A percentile compares a stretch with the other conserved stretches of the same genome.
These are phyloP conservation scores for Aaosphaeria pasadenensis DNA, from an alignment of 2,329 filamentous ascomycete genomes.

Conservation along the genomic window DNA sequence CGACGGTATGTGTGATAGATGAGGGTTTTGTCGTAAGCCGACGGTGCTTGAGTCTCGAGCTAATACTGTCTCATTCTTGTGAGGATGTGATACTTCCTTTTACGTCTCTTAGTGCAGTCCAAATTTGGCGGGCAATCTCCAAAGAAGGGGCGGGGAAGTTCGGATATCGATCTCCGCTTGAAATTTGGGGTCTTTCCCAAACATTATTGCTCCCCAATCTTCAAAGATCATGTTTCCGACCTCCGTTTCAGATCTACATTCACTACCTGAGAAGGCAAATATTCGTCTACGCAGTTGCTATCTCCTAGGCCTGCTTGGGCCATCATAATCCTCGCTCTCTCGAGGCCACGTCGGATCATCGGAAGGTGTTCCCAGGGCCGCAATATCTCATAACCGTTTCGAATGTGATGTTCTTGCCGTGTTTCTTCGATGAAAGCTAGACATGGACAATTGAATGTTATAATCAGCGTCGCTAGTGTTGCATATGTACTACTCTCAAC, in stretches of 20 bases:
- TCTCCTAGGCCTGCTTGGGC: conserved; percentile 13
- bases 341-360: conserved; percentile 16
- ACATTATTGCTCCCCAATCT: too few relatives aligned
- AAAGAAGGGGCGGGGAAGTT: not conserved
- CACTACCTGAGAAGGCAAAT: not conserved
- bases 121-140: too few relatives aligned
- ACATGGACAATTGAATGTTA: conserved; percentile 15
- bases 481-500: conserved; percentile 12
- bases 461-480: conserved; percentile 16
- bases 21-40: not conserved
- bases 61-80: too few relatives aligned
- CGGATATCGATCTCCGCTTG: conserved; percentile 10
- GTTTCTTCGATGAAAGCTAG: conserved; percentile 20
- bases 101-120: too few relatives aligned
- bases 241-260: conserved; percentile 6
- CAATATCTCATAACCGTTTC: conserved; percentile 19
- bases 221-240: not conserved
- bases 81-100: too few relatives aligned
- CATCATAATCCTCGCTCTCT: conserved; percentile 17
- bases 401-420: conserved; percentile 17
- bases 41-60: too few relatives aligned
- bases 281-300: conserved; percentile 5
- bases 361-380: conserved; percentile 19
- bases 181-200: not conserved
- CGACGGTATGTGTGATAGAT: not conserved